Conservation (phyloP, 148 eudicot genomes). For the Silene latifolia region DNA sequence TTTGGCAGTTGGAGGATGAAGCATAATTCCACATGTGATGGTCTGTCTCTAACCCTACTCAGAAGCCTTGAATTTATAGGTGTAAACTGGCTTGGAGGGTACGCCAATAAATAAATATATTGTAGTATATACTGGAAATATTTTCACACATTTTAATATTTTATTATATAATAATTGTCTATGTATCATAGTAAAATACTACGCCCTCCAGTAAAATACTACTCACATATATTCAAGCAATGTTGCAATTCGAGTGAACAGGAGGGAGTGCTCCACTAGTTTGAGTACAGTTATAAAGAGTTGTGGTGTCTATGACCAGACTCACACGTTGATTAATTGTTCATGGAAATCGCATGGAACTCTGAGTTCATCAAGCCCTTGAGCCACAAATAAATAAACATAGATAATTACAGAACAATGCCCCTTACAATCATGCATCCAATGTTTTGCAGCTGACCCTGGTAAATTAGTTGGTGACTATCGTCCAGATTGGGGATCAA, state of each 20-base stretch:
- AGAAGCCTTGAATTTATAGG: not conserved
- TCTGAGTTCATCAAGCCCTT: not conserved
- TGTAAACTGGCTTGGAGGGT: not conserved
- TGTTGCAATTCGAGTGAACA: no score
- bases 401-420: slow-evolving; percentile 11
- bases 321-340: no score
- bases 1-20: not conserved
- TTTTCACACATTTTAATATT: not conserved
- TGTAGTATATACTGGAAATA: not conserved
- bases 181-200: not conserved
- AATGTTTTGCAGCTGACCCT: slow-evolving; percentile 49
- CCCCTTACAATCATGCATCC: not conserved
- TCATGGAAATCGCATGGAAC: not conserved
- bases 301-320: not conserved
- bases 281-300: not conserved
- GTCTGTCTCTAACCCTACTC: not conserved
- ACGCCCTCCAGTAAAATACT: no score
- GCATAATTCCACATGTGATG: not conserved
- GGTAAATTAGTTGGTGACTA: slow-evolving; percentile 46
- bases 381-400: not conserved
- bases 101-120: not conserved
- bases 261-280: not conserved
- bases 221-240: no score
- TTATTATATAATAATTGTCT: not conserved
- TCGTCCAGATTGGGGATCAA: slow-evolving; percentile 86